Conservation (phyloP, 176 grass and related monocot genomes). For the Typha latifolia region DNA sequence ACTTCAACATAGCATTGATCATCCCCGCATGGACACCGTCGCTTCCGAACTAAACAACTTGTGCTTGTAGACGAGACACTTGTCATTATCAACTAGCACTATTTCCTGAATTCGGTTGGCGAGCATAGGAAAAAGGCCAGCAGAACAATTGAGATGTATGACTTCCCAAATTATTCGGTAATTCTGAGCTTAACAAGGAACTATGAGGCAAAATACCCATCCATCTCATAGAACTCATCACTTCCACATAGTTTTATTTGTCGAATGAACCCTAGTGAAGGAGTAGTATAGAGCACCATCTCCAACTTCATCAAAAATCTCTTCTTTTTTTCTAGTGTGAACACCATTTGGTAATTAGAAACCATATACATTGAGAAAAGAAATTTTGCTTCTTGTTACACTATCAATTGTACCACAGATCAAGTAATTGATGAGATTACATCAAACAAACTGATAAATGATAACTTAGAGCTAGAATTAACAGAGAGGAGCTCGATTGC, state of each 20-base stretch:
- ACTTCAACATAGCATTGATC: constrained; percentile 23
- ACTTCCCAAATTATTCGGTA: neutral
- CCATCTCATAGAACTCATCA: neutral
- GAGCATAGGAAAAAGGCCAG: neutral
- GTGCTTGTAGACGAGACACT: constrained; percentile 2
- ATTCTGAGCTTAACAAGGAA: neutral
- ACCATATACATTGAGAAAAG: no score
- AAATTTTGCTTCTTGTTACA: neutral
- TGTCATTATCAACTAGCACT: neutral
- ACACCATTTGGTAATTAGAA: no score
- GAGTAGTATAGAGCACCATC: neutral
- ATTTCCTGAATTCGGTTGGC: neutral
- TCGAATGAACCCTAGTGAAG: no score
- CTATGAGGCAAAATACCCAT: no score
- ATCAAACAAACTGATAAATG: neutral
- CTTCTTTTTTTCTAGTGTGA: no score
- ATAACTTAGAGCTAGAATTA: neutral
- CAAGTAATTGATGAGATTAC: neutral
- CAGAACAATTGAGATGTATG: neutral
- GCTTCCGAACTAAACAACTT: neutral
- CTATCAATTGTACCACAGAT: neutral
- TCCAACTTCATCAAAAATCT: neutral
- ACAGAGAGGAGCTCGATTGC: neutral
- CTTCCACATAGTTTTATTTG: neutral
- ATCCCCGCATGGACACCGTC: constrained; percentile 26